Evolutionary conservation across 2,329 filamentous ascomycete species (phyloP).

Genomic region (Pseudogymnoascus sp.): DNA sequence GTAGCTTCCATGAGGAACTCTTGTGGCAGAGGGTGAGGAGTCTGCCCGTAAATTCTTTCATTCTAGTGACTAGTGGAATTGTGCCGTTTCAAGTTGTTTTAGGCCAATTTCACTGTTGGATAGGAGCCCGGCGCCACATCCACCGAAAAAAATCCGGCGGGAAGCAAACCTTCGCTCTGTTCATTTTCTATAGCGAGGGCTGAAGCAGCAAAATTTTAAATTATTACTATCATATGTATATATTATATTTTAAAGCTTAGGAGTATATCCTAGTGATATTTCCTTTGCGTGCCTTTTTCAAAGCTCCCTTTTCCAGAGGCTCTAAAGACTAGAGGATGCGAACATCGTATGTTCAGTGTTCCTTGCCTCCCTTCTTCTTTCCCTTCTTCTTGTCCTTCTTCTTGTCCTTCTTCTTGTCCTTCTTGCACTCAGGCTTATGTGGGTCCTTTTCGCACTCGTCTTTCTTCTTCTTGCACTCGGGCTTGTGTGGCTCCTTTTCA

Average conservation of each 20-base stretch:
- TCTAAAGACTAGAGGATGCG: background rate
- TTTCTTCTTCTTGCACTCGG: too few species aligned
- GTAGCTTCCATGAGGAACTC: background rate
- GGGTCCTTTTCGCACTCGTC: background rate
- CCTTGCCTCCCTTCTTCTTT: background rate
- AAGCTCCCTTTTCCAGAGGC: background rate
- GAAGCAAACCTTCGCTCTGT: background rate
- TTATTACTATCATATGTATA: background rate
- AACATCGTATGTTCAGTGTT: background rate
- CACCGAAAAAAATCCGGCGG: background rate
- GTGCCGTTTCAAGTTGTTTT: background rate
- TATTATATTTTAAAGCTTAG: too few species aligned
- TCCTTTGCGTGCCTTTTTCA: background rate
- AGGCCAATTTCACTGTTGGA: background rate
- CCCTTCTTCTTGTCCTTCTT: background rate
- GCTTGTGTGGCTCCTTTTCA: background rate
- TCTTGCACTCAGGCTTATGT: background rate
- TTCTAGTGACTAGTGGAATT: background rate
- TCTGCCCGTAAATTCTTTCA: background rate
- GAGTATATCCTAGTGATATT: background rate
- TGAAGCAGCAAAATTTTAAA: background rate
- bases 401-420: background rate
- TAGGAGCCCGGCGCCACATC: background rate
- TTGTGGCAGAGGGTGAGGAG: background rate
- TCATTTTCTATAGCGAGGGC: background rate